These are phyloP conservation scores for Hura crepitans DNA, from an alignment of 441 rosid genomes.

Conservation along the genomic window DNA sequence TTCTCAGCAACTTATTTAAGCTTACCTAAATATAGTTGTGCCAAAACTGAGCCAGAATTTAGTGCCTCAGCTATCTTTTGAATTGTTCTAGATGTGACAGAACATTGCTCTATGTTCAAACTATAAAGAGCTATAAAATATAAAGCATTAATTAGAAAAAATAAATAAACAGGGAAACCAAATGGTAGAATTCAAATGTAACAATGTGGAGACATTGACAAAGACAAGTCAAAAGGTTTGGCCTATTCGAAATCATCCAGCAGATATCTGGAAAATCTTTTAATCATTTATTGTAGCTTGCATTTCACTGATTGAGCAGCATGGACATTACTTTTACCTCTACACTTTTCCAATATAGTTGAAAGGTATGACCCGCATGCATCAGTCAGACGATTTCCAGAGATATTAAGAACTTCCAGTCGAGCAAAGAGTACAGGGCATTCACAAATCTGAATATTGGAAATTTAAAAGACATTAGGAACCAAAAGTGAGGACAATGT, in stretches of 20 bases:
- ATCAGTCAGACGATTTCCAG: constrained; percentile 96
- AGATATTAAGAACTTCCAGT: constrained; percentile 84
- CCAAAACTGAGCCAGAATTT: constrained; percentile 52
- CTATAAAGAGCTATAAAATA: constrained; percentile 53
- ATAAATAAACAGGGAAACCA: neutral
- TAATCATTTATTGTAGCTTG: neutral
- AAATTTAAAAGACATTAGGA: constrained; percentile 19
- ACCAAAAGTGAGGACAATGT: constrained; percentile 7
- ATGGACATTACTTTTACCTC: constrained; percentile 41
- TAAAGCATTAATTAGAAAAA: constrained; percentile 17
- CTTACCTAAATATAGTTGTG: constrained; percentile 79
- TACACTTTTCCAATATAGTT: constrained; percentile 78
- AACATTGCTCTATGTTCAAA: constrained; percentile 82
- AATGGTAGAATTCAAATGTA: constrained; percentile 5
- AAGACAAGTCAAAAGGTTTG: constrained; percentile 2
- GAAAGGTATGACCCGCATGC: constrained; percentile 92
- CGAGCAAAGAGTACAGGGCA: constrained; percentile 80
- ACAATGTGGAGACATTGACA: neutral
- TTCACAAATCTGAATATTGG: constrained; percentile 73
- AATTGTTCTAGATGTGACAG: constrained; percentile 87
- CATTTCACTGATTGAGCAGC: constrained; percentile 13
- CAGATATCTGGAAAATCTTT: constrained; percentile 7
- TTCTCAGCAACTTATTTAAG: constrained; percentile 17
- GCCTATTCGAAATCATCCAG: neutral
- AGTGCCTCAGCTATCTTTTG: constrained; percentile 72